These are phyloP conservation scores for Flagelloscypha sp. DNA, from an alignment of 768 basidiomycete genomes.

Conservation along the genomic window DNA sequence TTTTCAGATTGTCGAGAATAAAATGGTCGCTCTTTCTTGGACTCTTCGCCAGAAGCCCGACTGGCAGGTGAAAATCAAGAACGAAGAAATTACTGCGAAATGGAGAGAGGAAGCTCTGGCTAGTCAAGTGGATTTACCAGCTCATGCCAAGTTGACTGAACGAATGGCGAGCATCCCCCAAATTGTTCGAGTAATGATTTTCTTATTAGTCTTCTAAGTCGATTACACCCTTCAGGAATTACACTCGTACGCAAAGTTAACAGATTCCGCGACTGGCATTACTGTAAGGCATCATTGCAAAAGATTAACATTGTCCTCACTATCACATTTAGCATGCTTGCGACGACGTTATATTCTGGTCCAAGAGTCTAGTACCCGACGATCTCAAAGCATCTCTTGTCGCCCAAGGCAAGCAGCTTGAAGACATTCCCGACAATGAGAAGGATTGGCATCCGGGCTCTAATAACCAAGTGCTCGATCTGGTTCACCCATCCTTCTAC, in stretches of 20 bases:
- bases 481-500: slow-evolving; percentile 38
- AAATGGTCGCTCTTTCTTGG: slow-evolving; percentile 12
- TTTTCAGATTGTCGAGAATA: slow-evolving; percentile 13
- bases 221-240: slow-evolving; percentile 15
- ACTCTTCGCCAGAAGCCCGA: slow-evolving; percentile 12
- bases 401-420: slow-evolving; percentile 20
- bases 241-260: slow-evolving; percentile 10
- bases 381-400: slow-evolving; percentile 18
- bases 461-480: slow-evolving; percentile 33
- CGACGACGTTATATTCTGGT: slow-evolving; percentile 16
- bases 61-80: slow-evolving; percentile 10
- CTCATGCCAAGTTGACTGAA: slow-evolving; percentile 5
- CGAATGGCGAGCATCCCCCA: slow-evolving; percentile 7
- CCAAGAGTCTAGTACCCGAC: slow-evolving; percentile 23
- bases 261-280: slow-evolving; percentile 11
- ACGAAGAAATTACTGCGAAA: slow-evolving; percentile 8
- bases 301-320: too few species aligned
- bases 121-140: slow-evolving; percentile 2
- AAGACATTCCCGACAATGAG: slow-evolving; percentile 24
- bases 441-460: slow-evolving; percentile 43
- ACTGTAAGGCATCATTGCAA: too few species aligned
- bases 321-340: slow-evolving; percentile 14
- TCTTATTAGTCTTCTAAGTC: slow-evolving; percentile 6
- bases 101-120: slow-evolving; percentile 11
- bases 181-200: background rate